Conservation (phyloP, 2,329 filamentous ascomycete genomes). For the Scolecobasidium constrictum region DNA sequence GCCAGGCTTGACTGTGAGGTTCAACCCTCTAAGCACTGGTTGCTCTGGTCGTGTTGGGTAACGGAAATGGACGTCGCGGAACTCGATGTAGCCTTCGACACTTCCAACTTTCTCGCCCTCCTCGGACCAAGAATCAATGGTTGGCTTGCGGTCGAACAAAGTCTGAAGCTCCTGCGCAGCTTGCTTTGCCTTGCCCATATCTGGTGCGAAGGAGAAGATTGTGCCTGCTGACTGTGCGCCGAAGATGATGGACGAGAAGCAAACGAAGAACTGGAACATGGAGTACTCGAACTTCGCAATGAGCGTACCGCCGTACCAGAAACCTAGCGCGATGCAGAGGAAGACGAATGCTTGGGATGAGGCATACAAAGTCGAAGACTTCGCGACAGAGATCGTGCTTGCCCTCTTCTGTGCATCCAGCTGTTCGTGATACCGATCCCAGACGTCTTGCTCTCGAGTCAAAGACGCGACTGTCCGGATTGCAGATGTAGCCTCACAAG, state of each 20-base stretch:
- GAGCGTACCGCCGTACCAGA: constrained; percentile 81
- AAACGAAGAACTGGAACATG: constrained; percentile 85
- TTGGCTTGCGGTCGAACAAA: constrained; percentile 71
- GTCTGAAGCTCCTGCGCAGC: constrained; percentile 71
- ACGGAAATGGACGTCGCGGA: constrained; percentile 85
- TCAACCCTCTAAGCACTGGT: constrained; percentile 78
- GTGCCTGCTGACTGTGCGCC: constrained; percentile 85
- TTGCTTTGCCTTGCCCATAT: constrained; percentile 87
- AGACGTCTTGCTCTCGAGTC: constrained; percentile 75
- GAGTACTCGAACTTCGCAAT: constrained; percentile 61
- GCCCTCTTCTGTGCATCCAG: constrained; percentile 55
- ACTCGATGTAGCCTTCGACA: constrained; percentile 73
- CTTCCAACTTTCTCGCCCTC: constrained; percentile 52
- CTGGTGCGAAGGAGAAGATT: constrained; percentile 80
- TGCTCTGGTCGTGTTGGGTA: constrained; percentile 88
- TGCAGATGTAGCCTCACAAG: constrained; percentile 85
- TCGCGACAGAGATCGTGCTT: constrained; percentile 63
- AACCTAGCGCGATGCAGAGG: constrained; percentile 73
- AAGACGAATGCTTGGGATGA: constrained; percentile 76
- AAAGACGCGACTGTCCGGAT: constrained; percentile 90
- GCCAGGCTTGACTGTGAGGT: constrained; percentile 61
- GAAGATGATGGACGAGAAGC: constrained; percentile 80
- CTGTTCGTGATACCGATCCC: constrained; percentile 56
- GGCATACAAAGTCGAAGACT: constrained; percentile 71
- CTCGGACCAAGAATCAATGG: constrained; percentile 70